A percentile compares a stretch with the other conserved stretches of the same genome.
Evolutionary conservation across 1,139 yeast species (phyloP).

Genomic region (Yamadazyma spencermartinsiae): DNA sequence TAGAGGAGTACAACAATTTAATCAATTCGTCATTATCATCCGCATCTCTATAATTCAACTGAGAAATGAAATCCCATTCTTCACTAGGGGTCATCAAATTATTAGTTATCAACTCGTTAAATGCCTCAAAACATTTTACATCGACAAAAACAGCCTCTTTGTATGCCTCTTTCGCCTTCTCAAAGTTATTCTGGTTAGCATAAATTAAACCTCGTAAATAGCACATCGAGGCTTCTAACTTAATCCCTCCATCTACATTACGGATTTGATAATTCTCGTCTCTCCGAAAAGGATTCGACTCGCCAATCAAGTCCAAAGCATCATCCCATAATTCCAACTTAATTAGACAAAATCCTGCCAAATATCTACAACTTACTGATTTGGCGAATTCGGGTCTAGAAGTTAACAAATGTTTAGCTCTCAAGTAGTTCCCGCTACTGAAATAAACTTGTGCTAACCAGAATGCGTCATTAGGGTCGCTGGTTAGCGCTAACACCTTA

Average conservation of each 20-base stretch:
- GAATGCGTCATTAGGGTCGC: conserved; percentile 91
- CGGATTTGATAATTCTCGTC: conserved; percentile 40
- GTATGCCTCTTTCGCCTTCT: conserved; percentile 82
- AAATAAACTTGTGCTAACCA: conserved; percentile 94
- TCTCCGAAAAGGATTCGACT: conserved; percentile 66
- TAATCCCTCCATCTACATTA: conserved; percentile 72
- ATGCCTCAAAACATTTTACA: conserved; percentile 92
- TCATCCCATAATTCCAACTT: conserved; percentile 84
- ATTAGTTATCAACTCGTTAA: conserved; percentile 72
- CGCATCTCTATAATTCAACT: conserved; percentile 69
- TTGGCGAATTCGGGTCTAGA: conserved; percentile 41
- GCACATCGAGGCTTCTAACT: conserved; percentile 85
- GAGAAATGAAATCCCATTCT: conserved; percentile 77
- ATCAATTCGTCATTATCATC: conserved; percentile 84
- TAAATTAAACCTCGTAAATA: conserved; percentile 82
- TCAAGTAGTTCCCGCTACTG: conserved; percentile 68
- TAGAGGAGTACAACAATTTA: conserved; percentile 70
- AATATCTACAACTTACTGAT: conserved; percentile 73
- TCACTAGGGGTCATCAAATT: conserved; percentile 81
- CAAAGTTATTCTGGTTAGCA: conserved; percentile 82
- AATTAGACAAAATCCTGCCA: conserved; percentile 74
- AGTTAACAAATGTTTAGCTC: conserved; percentile 70
- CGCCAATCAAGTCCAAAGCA: conserved; percentile 86
- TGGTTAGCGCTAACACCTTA: conserved; percentile 73
- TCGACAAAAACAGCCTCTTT: conserved; percentile 87